phyloP scores from a whole-genome alignment of 306 rosid species.

The Prunus dulcis region DNA sequence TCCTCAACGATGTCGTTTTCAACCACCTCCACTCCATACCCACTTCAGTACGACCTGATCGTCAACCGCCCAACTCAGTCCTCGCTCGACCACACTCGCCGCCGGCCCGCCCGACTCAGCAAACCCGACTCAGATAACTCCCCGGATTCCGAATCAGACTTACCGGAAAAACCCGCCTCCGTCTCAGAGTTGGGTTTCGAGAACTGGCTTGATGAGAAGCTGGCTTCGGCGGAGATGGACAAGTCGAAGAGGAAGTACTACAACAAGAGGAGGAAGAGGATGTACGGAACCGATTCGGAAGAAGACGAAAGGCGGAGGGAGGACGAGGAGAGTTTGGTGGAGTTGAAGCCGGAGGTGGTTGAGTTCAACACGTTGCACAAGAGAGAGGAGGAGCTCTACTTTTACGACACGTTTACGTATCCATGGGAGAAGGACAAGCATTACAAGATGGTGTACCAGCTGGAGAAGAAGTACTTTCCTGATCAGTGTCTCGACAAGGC shows the following conservation, averaged over 20 bases:
- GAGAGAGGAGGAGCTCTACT: conserved; percentile 81
- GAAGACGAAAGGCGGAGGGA: conserved; percentile 35
- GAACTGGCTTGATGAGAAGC: conserved; percentile 60
- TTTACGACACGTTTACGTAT: conserved; percentile 65
- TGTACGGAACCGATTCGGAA: conserved; percentile 85
- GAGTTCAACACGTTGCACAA: conserved; percentile 63
- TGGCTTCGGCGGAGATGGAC: conserved; percentile 54
- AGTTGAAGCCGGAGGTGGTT: conserved; percentile 76
- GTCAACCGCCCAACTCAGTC: conserved; percentile 63
- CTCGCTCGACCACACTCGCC: conserved; percentile 32
- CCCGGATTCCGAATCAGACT: conserved; percentile 25
- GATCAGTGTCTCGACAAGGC: conserved; percentile 83
- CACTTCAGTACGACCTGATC: conserved; percentile 86
- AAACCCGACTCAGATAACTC: conserved; percentile 26
- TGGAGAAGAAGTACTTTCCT: conserved; percentile 90
- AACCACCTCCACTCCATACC: conserved; percentile 57
- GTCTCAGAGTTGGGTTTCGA: conserved; percentile 46
- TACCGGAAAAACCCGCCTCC: conserved; percentile 29
- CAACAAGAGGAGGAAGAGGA: conserved; percentile 68
- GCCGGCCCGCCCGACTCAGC: conserved; percentile 37
- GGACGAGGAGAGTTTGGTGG: conserved; percentile 61
- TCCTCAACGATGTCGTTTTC: conserved; percentile 33
- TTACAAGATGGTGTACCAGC: conserved; percentile 85
- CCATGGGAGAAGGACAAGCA: conserved; percentile 98
- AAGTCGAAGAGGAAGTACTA: conserved; percentile 81